Base-by-base conservation (phyloP, 1,284 basidiomycete species). In the Sporisorium iseilematis-ciliati region DNA sequence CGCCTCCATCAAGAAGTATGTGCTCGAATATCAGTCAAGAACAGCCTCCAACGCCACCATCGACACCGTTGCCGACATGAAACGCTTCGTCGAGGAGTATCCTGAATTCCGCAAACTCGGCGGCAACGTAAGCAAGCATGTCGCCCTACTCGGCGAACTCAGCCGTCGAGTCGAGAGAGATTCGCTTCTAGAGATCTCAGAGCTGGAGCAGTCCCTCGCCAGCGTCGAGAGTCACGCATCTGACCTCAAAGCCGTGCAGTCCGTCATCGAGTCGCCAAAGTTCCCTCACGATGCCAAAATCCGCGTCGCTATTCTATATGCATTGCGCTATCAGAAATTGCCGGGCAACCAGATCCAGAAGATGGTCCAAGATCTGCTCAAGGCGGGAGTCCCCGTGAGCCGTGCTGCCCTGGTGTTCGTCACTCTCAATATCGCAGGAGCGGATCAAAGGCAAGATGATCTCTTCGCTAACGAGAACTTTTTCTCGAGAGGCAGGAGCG, bases 71-170 rank as follows among this genome's bases (percentile, higher is more conserved):
- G 88, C 91, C 8, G 97, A 99, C 82, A 83, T 84, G 82, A 82
- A 81, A 61, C 63, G 75, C 16, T 99, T 99, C 82, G 93, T 99
- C 3, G 97, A 99, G 85, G 95, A 97, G 80, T 99, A 97, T 86
- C 97, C 97, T 2, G 97, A 99, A 86, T 98, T 99, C 85, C 89
- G 92, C 76, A 95, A 95, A 83, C 89, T 99, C 33, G 94, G 97
- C 4, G 95, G 95, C 23, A 99, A 99, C 85, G 97, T 99, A 33
- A 94, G 92, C 86, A 99, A 99, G 86, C 97, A 99, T 83, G 97
- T 99, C 23, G 93, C 95, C 8, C 87, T 99, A 12, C 94, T 99
- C 0, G 96, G 96, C 40, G 97, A 99, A 86, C 89, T 99, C 67
- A 97, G 94, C 83, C 88, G 94, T 65, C 86, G 97, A 42, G 94